Evolutionary conservation across 2,329 filamentous ascomycete genomes (phyloP).

Genomic region (Dactylellina drechsleri): DNA sequence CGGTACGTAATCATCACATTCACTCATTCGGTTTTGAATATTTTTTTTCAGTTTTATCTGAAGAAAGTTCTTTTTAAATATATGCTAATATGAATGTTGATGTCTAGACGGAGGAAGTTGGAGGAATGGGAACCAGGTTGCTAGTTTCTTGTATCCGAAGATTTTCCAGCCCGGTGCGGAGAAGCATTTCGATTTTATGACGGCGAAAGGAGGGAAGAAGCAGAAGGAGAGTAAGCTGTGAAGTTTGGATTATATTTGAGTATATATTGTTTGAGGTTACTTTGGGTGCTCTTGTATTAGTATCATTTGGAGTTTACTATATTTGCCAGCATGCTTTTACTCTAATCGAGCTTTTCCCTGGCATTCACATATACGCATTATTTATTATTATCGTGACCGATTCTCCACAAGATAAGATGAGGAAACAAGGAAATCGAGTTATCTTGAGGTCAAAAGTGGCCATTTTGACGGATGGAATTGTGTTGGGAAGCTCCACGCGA

Average conservation of each 20-base stretch:
- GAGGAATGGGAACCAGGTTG: slow-evolving; percentile 38
- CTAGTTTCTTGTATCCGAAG: slow-evolving; percentile 34
- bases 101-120: slow-evolving; percentile 41
- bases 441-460: no score
- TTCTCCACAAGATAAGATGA: no score
- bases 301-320: no score
- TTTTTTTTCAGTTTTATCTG: no score
- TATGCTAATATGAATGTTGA: slow-evolving; percentile 11
- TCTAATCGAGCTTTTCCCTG: no score
- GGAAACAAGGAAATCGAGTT: no score
- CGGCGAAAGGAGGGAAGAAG: slow-evolving; percentile 43
- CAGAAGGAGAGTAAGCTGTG: slow-evolving; percentile 35
- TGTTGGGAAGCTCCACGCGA: slow-evolving; percentile 28
- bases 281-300: no score
- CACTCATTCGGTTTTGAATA: slow-evolving; percentile 59
- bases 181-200: slow-evolving; percentile 39
- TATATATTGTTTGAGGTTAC: not conserved
- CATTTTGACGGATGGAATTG: not conserved
- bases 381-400: no score
- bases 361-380: no score
- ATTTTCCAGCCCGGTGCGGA: slow-evolving; percentile 38
- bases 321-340: no score
- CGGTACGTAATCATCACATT: slow-evolving; percentile 67
- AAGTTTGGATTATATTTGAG: not conserved
- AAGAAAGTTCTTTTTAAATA: not conserved